Base-by-base conservation (phyloP, 2,329 filamentous ascomycete species). In the Phialophora expanda region DNA sequence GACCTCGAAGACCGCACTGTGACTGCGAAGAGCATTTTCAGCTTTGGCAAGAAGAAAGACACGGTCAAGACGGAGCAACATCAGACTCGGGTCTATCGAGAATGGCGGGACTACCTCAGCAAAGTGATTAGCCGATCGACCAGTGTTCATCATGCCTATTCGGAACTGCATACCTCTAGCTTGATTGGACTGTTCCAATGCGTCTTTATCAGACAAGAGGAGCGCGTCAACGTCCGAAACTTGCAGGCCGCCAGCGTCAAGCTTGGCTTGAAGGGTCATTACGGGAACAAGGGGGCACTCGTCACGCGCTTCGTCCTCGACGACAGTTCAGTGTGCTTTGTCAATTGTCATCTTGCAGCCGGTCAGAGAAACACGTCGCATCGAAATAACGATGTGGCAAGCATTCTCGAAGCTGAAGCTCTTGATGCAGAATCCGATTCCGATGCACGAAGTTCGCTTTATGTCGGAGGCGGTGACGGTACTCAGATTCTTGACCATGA, bases 1-100 rank as follows among this genome's bases (percentile, higher is more conserved):
- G 95, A 99, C 75, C 83, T 99, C 7, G 95, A 99, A 77, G 92
- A 99, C 79, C 98, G 98, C 81, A 96, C 93, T 71, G 90, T 96
- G 58, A 98, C 94, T 24, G 95, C 95, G n/a, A 97, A 95, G 79
- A 92, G 91, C 62, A 88, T 98, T 72, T 89, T 98, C 76, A 95
- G 88, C 73, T 85, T 86, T 66, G 84, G 82, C 72, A 86, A 93
- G 75, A 96, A 97, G 75, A 91, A 92, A 74, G 88, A 90, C 59
- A 79, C 82, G 32, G 87, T 89, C 11, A 87, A 90, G 1, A 90
- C 92, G 58, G 89, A 91, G 73, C 93, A 97, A 76, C 87, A 93
- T 72, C 98, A 98, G 92, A 96, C 92, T 77, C 93, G 96, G 72
- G 93, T 97, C 75, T 99, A 99, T 77, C 91, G 95, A 69, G 92